A percentile compares a stretch with the other conserved stretches of the same genome.
These are phyloP conservation scores for Chaetothyriales sp. DNA, from an alignment of 2,329 filamentous ascomycete species.

Conservation along the genomic window DNA sequence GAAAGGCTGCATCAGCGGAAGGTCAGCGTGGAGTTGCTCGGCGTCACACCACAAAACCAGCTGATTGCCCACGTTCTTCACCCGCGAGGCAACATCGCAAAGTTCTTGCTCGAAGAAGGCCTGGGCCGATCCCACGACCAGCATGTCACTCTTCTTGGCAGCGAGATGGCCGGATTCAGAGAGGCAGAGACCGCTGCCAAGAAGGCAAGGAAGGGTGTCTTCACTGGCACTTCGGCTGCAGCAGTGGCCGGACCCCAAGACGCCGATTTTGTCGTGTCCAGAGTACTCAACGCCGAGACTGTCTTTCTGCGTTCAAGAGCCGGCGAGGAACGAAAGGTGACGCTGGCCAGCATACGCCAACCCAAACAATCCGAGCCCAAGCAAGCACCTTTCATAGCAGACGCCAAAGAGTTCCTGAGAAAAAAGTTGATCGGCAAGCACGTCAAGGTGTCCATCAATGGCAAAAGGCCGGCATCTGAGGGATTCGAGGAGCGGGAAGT, in stretches of 20 bases:
- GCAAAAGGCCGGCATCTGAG: slow-evolving; percentile 74
- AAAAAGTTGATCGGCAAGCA: slow-evolving; percentile 95
- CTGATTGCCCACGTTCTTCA: slow-evolving; percentile 80
- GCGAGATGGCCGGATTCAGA: slow-evolving; percentile 72
- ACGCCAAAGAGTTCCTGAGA: slow-evolving; percentile 89
- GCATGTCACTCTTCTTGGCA: slow-evolving; percentile 80
- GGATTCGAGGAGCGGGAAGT: slow-evolving; percentile 92
- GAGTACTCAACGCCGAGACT: slow-evolving; percentile 78
- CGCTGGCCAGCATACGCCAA: slow-evolving; percentile 80
- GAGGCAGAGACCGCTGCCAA: slow-evolving; percentile 78
- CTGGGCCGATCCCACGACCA: slow-evolving; percentile 88
- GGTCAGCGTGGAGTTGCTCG: slow-evolving; percentile 68
- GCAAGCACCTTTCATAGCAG: slow-evolving; percentile 75
- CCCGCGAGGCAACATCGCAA: slow-evolving; percentile 81
- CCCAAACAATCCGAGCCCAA: slow-evolving; percentile 78
- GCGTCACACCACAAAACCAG: slow-evolving; percentile 76
- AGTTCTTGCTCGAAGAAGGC: slow-evolving; percentile 76
- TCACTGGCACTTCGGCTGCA: slow-evolving; percentile 59
- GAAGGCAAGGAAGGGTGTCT: slow-evolving; percentile 58
- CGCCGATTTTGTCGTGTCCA: slow-evolving; percentile 67
- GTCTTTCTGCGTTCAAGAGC: slow-evolving; percentile 73
- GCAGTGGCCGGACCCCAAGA: slow-evolving; percentile 48
- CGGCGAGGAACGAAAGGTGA: slow-evolving; percentile 76
- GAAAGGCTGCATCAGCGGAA: slow-evolving; percentile 69
- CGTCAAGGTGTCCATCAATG: slow-evolving; percentile 75